Conservation (phyloP, 1,284 basidiomycete genomes). For the Apiotrichum montevideense region DNA sequence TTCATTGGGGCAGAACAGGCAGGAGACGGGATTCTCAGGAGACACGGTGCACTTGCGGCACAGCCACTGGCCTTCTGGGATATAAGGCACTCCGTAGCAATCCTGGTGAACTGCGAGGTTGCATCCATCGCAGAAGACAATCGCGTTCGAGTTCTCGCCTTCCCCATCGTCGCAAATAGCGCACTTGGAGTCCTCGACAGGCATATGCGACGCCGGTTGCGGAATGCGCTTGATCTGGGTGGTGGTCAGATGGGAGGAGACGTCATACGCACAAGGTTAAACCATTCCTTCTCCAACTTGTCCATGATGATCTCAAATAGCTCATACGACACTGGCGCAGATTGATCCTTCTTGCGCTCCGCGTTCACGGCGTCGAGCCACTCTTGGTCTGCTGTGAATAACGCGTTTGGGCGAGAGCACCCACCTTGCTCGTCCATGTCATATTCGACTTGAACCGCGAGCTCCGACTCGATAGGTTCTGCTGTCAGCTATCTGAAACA, state of each 20-base stretch:
- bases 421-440: constrained; percentile 99
- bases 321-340: constrained; percentile 72
- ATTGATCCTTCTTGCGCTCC: constrained; percentile 72
- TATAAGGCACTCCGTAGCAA: constrained; percentile 98
- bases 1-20: constrained; percentile 90
- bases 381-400: constrained; percentile 65
- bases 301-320: constrained; percentile 96
- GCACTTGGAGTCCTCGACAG: constrained; percentile 89
- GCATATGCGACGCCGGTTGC: constrained; percentile 68
- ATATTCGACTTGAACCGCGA: constrained; percentile 92
- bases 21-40: constrained; percentile 80
- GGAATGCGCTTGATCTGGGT: constrained; percentile 79
- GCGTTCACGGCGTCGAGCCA: constrained; percentile 86
- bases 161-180: constrained; percentile 97
- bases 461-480: constrained; percentile 91
- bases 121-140: constrained; percentile 99
- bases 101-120: constrained; percentile 99
- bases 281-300: constrained; percentile 97
- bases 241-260: neutral
- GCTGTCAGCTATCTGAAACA: neutral
- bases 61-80: constrained; percentile 99
- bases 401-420: neutral
- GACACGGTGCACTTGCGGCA: constrained; percentile 98
- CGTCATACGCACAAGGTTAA: constrained; percentile 69
- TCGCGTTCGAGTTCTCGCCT: constrained; percentile 97